Evolutionary conservation across 2,329 filamentous ascomycete genomes (phyloP).

Genomic region (Calonectria leucothoes): DNA sequence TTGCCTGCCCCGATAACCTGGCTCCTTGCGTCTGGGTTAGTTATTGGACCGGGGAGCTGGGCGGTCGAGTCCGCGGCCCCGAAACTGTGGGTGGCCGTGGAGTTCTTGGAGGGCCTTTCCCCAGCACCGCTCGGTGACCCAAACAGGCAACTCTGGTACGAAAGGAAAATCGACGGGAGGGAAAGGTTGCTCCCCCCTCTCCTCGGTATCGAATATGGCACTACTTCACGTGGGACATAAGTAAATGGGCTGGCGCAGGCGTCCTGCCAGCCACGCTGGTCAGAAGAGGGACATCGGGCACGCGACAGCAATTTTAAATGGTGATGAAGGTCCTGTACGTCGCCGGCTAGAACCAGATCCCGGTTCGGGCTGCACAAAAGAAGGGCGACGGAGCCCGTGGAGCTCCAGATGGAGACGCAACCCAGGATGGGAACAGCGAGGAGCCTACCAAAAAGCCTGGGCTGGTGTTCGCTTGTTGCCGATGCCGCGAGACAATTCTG

Average conservation of each 20-base stretch:
- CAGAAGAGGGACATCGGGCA: constrained; percentile 5
- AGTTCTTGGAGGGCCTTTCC: constrained; percentile 12
- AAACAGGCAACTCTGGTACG: constrained; percentile 34
- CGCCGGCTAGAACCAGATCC: neutral
- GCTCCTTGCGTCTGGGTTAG: neutral
- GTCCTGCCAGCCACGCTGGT: neutral
- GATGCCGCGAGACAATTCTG: neutral
- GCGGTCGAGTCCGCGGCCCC: neutral
- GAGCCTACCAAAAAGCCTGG: neutral
- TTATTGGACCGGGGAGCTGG: constrained; percentile 31
- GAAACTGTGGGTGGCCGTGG: constrained; percentile 23
- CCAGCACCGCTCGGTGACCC: constrained; percentile 37
- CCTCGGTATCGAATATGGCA: constrained; percentile 42
- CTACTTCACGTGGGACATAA: constrained; percentile 37
- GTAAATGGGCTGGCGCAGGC: neutral
- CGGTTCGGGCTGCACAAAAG: neutral
- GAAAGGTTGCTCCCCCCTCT: neutral
- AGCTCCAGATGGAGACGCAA: neutral
- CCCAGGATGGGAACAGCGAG: neutral
- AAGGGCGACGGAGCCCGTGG: neutral
- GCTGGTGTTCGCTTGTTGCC: neutral
- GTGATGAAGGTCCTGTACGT: constrained; percentile 12
- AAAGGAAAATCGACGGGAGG: neutral
- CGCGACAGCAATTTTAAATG: constrained; percentile 4
- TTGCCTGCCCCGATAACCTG: constrained; percentile 17